phyloP scores from a whole-genome alignment of 2,329 filamentous ascomycete genomes.

The Arthrobotrys entomopaga region DNA sequence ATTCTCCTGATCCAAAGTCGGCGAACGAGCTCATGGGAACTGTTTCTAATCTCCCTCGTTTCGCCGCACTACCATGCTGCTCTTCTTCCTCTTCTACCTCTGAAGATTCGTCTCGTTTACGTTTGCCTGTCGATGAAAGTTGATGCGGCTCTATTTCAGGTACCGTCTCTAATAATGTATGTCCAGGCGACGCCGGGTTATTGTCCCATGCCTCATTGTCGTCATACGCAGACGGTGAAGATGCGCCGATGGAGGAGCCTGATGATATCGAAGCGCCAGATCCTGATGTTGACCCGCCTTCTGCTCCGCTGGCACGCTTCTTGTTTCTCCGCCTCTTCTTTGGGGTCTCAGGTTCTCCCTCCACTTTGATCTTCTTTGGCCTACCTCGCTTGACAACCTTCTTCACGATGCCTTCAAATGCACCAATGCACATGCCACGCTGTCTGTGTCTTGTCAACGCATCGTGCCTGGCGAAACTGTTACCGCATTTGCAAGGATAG shows the following conservation, averaged over 20 bases:
- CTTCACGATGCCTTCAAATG: conserved; percentile 81
- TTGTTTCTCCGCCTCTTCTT: conserved; percentile 49
- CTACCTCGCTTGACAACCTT: conserved; percentile 73
- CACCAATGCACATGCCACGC: conserved; percentile 94
- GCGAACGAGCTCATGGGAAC: conserved; percentile 43
- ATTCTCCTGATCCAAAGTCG: conserved; percentile 35
- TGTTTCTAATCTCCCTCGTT: conserved; percentile 29
- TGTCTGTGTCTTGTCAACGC: conserved; percentile 93
- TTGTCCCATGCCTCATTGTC: conserved; percentile 47
- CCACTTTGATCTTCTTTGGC: conserved; percentile 57
- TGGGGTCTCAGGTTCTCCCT: conserved; percentile 46
- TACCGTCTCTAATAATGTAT: conserved; percentile 42
- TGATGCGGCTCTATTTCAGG: conserved; percentile 39
- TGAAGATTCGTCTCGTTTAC: conserved; percentile 41
- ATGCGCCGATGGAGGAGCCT: conserved; percentile 46
- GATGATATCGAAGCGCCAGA: conserved; percentile 51
- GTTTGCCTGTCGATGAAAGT: conserved; percentile 32
- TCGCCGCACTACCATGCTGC: conserved; percentile 6
- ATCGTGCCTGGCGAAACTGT: conserved; percentile 93
- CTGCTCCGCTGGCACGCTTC: conserved; percentile 29
- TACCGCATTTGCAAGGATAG: conserved; percentile 92
- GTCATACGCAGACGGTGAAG: conserved; percentile 47
- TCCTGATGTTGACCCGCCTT: conserved; percentile 39
- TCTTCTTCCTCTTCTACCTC: conserved; percentile 32
- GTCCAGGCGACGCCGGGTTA: conserved; percentile 33